Base-by-base conservation (phyloP, 208 protist species). In the Porcisia hertigi region DNA sequence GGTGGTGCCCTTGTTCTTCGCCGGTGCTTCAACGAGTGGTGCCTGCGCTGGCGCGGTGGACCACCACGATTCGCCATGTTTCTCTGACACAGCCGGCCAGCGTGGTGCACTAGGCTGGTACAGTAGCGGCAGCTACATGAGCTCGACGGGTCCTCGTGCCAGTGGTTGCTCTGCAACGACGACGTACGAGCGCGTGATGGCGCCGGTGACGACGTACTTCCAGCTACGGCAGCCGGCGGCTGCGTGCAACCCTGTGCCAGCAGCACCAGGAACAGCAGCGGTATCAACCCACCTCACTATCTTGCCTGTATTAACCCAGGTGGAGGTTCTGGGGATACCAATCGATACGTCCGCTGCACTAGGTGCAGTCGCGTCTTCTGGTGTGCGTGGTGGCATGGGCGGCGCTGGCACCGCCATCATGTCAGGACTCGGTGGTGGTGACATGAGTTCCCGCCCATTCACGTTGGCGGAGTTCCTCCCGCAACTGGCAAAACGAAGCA, bases 401-500 rank as follows among this genome's bases (percentile, higher is more conserved):
- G 30, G 43, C 41, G 7, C 54, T 23, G n/a, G 55, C n/a, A 45
- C 59, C 9, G 43, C 71, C 7, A 23, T 30, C 49, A 71, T 30
- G 20, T n/a, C 36, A 41, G 52, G 18, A n/a, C 39, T 41, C 39
- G n/a, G 18, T 12, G 47, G 20, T 2, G 57, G 59, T 49, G 45
- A 59, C 39, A 65, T 36, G 1, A 60, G 36, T 23, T 45, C 63
- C 5, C 71, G 69, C 20, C 57, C 63, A 34, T 63, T 73, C 64
- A 73, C 80, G 30, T 34, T 84, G 41, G 0, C 54, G 9, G 80
- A 79, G 36, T 64, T 84, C 36, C 67, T 79, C 4, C 45, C 80
- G 36, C 75, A 80, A 60, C 71, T 84, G 57, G 52, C 75, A 57
- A 77, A 76, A 62, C 58, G 76, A 23, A 84, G 80, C 57, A 78